phyloP scores from a whole-genome alignment of 495 filamentous ascomycete species.

The Trichoderma parareesei region DNA sequence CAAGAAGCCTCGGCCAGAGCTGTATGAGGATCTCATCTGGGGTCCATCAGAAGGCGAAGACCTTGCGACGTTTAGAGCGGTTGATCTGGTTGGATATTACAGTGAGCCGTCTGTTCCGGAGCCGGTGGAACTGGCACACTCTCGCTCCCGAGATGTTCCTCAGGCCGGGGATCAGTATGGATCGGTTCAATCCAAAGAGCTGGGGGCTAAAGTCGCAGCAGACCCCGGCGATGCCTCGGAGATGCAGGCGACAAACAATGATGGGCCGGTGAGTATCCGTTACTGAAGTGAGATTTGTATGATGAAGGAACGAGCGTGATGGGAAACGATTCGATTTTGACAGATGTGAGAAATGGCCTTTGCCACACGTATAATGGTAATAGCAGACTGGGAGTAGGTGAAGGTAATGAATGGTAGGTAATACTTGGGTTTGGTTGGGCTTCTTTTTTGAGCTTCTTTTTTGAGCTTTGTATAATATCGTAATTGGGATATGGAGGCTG shows the following conservation, averaged over 20 bases:
- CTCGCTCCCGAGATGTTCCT: too few relatives aligned
- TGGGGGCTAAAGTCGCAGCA: background rate
- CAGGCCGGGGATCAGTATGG: too few relatives aligned
- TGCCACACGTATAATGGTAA: background rate
- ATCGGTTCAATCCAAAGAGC: too few relatives aligned
- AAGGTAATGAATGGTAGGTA: too few relatives aligned
- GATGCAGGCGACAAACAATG: background rate
- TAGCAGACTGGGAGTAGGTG: too few relatives aligned
- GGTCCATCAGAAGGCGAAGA: slow-evolving; percentile 11
- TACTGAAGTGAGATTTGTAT: background rate
- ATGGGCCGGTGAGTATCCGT: background rate
- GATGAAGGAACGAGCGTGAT: background rate
- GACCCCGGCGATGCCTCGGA: background rate
- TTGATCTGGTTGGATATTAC: background rate
- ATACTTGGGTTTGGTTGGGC: too few relatives aligned
- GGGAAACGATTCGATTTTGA: background rate
- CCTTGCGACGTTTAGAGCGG: background rate
- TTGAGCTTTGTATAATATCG: too few relatives aligned
- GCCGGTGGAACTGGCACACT: background rate
- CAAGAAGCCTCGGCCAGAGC: background rate
- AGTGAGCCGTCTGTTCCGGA: background rate
- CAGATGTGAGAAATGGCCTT: background rate
- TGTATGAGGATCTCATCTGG: slow-evolving; percentile 8
- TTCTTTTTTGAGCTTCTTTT: too few relatives aligned
- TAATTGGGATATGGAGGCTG: too few relatives aligned